phyloP scores from a whole-genome alignment of 176 grass and related monocot species.

The Juncus effusus region DNA sequence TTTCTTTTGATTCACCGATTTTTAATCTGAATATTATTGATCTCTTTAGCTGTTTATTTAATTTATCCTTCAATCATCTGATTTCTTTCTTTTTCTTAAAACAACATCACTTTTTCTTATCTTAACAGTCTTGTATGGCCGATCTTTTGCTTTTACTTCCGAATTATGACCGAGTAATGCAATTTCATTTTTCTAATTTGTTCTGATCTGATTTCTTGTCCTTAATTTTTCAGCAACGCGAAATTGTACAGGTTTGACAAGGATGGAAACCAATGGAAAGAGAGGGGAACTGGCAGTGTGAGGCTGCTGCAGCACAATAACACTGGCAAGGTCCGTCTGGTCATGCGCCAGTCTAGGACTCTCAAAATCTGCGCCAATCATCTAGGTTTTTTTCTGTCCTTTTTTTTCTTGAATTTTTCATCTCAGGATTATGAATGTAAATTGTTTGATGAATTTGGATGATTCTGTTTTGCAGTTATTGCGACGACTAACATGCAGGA shows the following conservation, averaged over 20 bases:
- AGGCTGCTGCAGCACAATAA: conserved; percentile 65
- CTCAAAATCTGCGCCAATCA: conserved; percentile 68
- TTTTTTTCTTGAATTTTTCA: not conserved
- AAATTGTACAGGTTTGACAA: conserved; percentile 67
- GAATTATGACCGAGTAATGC: no score
- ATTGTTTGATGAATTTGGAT: no score
- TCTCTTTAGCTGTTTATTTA: not conserved
- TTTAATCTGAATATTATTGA: not conserved
- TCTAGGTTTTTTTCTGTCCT: conserved; percentile 23
- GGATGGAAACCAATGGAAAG: conserved; percentile 66
- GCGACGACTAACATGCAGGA: conserved; percentile 71
- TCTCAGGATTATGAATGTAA: not conserved
- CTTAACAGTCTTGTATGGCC: not conserved
- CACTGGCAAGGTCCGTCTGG: conserved; percentile 58
- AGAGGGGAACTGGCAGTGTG: conserved; percentile 51
- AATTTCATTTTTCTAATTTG: not conserved
- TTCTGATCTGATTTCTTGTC: conserved; percentile 10
- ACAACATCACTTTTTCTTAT: not conserved
- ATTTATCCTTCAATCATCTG: conserved; percentile 17
- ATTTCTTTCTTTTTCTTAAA: conserved; percentile 14
- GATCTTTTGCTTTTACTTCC: no score
- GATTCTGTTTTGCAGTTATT: conserved; percentile 36
- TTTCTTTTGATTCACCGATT: not conserved
- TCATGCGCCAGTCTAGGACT: conserved; percentile 67
- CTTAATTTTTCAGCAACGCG: conserved; percentile 36